Conservation (phyloP, 2,329 filamentous ascomycete species). For the Alternaria sp. region DNA sequence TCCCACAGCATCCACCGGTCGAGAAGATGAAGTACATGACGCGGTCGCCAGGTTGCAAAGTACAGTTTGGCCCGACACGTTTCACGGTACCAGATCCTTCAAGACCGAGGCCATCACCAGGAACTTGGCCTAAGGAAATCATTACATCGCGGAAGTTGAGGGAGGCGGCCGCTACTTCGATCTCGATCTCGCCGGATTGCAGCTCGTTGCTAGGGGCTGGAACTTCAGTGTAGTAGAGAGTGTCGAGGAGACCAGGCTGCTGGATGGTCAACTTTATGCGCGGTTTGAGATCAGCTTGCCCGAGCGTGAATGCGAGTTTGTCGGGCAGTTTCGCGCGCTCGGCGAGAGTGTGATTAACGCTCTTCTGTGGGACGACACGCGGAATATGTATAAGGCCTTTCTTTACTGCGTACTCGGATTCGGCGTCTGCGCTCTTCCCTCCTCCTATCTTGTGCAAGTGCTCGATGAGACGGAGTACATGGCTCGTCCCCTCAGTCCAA, state of each 20-base stretch:
- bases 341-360: conserved; percentile 15
- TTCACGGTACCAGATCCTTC: conserved; percentile 25
- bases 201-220: conserved; percentile 6
- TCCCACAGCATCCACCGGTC: conserved; percentile 16
- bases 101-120: conserved; percentile 14
- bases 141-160: conserved; percentile 30
- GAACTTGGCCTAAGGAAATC: conserved; percentile 14
- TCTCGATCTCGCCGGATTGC: conserved; percentile 22
- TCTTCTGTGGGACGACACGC: conserved; percentile 15
- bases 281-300: conserved; percentile 11
- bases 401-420: conserved; percentile 17
- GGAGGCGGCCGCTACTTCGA: conserved; percentile 22
- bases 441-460: conserved; percentile 18
- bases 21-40: conserved; percentile 20
- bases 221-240: conserved; percentile 18
- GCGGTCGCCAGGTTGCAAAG: conserved; percentile 14
- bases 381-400: conserved; percentile 20
- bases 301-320: conserved; percentile 7
- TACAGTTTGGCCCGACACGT: conserved; percentile 15
- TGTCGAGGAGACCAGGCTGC: conserved; percentile 23
- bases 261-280: conserved; percentile 20
- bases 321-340: conserved; percentile 6
- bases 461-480: conserved; percentile 8
- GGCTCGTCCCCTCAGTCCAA: background rate
- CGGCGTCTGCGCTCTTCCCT: conserved; percentile 1